phyloP scores from a whole-genome alignment of 495 filamentous ascomycete species.

The Penicillium nucicola region DNA sequence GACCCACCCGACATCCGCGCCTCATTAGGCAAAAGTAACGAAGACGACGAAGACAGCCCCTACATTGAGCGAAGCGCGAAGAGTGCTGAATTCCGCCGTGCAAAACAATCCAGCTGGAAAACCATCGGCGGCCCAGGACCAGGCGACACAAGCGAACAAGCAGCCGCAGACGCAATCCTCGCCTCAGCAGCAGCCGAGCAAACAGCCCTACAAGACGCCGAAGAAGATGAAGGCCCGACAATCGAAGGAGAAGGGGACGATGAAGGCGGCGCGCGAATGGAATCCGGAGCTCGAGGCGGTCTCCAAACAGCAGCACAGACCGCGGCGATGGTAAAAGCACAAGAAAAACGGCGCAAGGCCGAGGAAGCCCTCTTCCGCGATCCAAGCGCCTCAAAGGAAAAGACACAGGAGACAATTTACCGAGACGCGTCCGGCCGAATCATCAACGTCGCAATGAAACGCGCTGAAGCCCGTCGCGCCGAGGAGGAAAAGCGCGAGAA shows the following conservation, averaged over 20 bases:
- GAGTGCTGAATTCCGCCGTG: constrained; percentile 69
- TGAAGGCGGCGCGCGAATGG: constrained; percentile 54
- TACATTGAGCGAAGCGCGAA: constrained; percentile 45
- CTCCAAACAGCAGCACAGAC: constrained; percentile 77
- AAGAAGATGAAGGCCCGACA: constrained; percentile 45
- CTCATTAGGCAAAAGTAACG: constrained; percentile 26
- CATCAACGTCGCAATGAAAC: constrained; percentile 85
- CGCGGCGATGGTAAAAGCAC: constrained; percentile 72
- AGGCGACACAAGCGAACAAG: constrained; percentile 49
- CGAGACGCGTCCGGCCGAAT: constrained; percentile 89
- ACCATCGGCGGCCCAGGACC: constrained; percentile 51
- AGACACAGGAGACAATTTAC: constrained; percentile 77
- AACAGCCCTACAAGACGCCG: constrained; percentile 35
- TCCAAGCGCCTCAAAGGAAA: constrained; percentile 29
- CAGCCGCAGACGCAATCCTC: constrained; percentile 79
- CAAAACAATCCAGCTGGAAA: constrained; percentile 79
- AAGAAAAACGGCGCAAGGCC: constrained; percentile 50
- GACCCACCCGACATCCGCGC: constrained; percentile 72
- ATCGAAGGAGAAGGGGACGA: constrained; percentile 29
- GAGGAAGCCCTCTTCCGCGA: constrained; percentile 43
- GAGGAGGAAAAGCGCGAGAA: constrained; percentile 67
- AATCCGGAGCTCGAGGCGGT: constrained; percentile 80
- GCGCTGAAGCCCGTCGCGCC: constrained; percentile 75
- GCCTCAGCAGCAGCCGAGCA: constrained; percentile 67
- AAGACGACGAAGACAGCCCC: constrained; percentile 44